Evolutionary conservation across 768 basidiomycete species (phyloP).

Genomic region (Hemileccinum impolitum): DNA sequence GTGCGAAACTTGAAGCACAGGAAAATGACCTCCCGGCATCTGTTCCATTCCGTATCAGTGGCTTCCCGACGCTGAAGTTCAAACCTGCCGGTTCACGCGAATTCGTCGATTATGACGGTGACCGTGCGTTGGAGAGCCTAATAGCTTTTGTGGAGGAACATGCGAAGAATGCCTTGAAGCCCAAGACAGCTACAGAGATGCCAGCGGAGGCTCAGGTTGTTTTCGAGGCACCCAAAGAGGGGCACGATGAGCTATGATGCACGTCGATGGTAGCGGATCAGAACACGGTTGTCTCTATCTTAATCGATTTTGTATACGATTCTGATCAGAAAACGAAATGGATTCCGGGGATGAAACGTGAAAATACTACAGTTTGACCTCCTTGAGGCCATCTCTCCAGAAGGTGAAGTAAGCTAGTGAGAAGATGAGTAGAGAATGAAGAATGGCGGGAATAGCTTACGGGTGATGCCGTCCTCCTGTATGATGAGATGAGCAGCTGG

Average conservation of each 20-base stretch:
- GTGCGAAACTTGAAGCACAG: conserved; percentile 94
- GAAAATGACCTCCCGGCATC: conserved; percentile 93
- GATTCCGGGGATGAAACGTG: background rate
- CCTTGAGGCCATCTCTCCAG: conserved; percentile 94
- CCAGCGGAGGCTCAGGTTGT: conserved; percentile 21
- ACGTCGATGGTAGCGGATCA: conserved; percentile 7
- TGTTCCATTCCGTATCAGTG: conserved; percentile 81
- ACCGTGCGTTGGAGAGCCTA: conserved; percentile 82
- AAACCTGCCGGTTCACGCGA: conserved; percentile 83
- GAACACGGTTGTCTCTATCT: conserved; percentile 20
- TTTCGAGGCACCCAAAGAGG: conserved; percentile 25
- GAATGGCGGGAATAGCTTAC: conserved; percentile 42
- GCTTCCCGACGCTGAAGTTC: conserved; percentile 97
- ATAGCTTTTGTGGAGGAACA: conserved; percentile 80
- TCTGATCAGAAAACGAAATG: conserved; percentile 11
- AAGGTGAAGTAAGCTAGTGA: conserved; percentile 80
- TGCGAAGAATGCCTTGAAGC: conserved; percentile 68
- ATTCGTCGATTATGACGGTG: conserved; percentile 93
- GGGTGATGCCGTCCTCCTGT: conserved; percentile 77
- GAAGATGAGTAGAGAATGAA: conserved; percentile 4
- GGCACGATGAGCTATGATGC: conserved; percentile 30
- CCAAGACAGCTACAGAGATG: conserved; percentile 24
- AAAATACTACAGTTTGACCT: conserved; percentile 56
- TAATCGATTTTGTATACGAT: conserved; percentile 16
- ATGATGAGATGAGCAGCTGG: conserved; percentile 12